These are phyloP conservation scores for Aureobasidium sp. DNA, from an alignment of 2,329 filamentous ascomycete genomes.

Conservation along the genomic window DNA sequence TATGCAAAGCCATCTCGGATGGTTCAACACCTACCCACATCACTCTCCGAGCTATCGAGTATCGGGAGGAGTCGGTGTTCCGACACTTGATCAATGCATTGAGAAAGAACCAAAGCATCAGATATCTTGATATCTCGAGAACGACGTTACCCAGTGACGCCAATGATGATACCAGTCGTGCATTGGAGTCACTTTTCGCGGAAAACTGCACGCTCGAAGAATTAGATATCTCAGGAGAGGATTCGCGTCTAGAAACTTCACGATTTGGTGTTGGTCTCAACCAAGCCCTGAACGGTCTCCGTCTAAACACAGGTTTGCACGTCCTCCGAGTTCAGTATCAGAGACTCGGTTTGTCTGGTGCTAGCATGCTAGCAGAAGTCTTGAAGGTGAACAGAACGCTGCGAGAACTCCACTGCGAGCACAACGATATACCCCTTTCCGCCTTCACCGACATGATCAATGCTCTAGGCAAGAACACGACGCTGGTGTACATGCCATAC, in stretches of 20 bases:
- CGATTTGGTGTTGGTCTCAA: constrained; percentile 64
- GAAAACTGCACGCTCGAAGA: constrained; percentile 60
- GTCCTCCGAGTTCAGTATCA: constrained; percentile 61
- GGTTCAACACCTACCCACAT: constrained; percentile 55
- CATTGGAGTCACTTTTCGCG: constrained; percentile 57
- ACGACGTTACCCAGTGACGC: constrained; percentile 64
- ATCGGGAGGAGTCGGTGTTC: constrained; percentile 58
- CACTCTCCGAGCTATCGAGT: constrained; percentile 63
- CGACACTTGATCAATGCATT: constrained; percentile 56
- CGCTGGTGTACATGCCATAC: constrained; percentile 53
- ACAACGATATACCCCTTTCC: constrained; percentile 65
- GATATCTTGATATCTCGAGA: constrained; percentile 62
- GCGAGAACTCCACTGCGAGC: constrained; percentile 61
- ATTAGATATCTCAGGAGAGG: constrained; percentile 64
- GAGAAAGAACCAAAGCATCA: constrained; percentile 55
- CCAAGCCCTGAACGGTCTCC: constrained; percentile 56
- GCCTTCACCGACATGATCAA: constrained; percentile 64
- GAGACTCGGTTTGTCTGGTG: constrained; percentile 61
- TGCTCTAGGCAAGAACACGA: constrained; percentile 58
- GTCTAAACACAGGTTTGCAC: constrained; percentile 55
- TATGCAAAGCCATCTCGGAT: constrained; percentile 46
- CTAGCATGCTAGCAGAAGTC: constrained; percentile 62
- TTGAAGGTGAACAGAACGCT: constrained; percentile 57
- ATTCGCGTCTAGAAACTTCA: constrained; percentile 63
- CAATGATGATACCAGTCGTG: constrained; percentile 58